Conservation (phyloP, 2,329 filamentous ascomycete genomes). For the Monosporascus sp. region DNA sequence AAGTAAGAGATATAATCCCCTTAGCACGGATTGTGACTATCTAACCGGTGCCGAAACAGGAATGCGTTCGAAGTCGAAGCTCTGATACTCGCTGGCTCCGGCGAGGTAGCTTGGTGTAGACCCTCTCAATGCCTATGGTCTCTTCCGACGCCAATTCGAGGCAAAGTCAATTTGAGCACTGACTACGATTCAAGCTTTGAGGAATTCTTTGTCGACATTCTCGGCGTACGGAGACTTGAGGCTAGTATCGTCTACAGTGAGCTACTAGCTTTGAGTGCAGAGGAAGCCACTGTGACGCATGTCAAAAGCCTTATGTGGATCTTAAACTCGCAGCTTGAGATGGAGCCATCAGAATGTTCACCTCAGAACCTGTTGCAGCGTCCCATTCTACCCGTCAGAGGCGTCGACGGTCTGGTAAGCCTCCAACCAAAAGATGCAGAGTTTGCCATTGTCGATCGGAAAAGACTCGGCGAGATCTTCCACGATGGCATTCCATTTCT, state of each 20-base stretch:
- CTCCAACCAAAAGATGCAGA: slow-evolving; percentile 3
- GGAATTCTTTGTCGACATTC: slow-evolving; percentile 1
- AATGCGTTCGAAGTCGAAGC: slow-evolving; percentile 5
- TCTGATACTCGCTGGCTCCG: slow-evolving; percentile 7
- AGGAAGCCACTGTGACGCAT: slow-evolving; percentile 7
- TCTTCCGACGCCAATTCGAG: slow-evolving; percentile 21
- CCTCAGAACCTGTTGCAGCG: not conserved
- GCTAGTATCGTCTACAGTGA: slow-evolving; percentile 7
- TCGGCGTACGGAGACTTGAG: slow-evolving; percentile 4
- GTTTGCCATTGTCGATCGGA: slow-evolving; percentile 32
- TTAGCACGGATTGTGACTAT: too few species aligned
- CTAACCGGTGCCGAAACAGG: slow-evolving; percentile 1
- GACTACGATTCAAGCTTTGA: not conserved
- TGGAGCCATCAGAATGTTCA: not conserved
- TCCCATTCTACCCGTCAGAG: slow-evolving; percentile 20
- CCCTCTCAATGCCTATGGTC: slow-evolving; percentile 30
- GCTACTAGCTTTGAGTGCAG: not conserved
- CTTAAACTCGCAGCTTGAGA: slow-evolving; percentile 27
- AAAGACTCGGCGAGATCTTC: slow-evolving; percentile 23
- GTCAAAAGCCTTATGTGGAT: slow-evolving; percentile 26
- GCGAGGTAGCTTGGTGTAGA: slow-evolving; percentile 15
- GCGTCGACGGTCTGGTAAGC: slow-evolving; percentile 9
- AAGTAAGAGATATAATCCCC: not conserved
- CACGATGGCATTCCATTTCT: slow-evolving; percentile 23
- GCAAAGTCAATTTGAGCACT: slow-evolving; percentile 18